Base-by-base conservation (phyloP, 805 yeast species). In the Candida andamanensis region DNA sequence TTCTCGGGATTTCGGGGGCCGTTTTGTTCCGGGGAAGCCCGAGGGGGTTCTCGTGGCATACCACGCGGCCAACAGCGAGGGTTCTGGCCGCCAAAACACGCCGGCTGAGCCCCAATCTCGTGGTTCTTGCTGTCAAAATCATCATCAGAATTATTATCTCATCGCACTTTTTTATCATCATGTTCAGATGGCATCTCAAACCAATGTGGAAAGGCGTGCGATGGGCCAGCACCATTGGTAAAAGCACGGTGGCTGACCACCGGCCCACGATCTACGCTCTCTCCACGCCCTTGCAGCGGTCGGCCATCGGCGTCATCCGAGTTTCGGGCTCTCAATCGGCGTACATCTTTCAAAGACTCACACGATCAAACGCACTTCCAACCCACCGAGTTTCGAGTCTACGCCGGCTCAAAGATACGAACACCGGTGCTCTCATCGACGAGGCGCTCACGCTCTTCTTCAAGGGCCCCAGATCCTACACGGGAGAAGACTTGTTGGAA, bases 401-500 rank as follows among this genome's bases (percentile, higher is more conserved):
- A 5, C 53, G 84, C 11, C 74, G 69, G 38, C 51, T 89, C 0
- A 78, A 71, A 42, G 47, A 60, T 11, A 74, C 76, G 3, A 36
- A 37, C 1, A 46, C 50, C 9, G 36, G 53, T 6, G 30, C 45
- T 2, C 44, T 89, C 2, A 55, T 92, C 6, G 98, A 92, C 56
- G 82, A 85, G 39, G 85, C 96, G 0, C 55, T 92, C 13, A 63
- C 80, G 0, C 47, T 87, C 1, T 80, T 60, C 47, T 89, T 90
- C 56, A 54, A 73, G 12, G 72, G 71, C 2, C 97, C 97, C 1
- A 62, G 68, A 10, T 80, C 95, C 0, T 92, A 80, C 48, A 92
- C 97, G 0, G 98, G 98, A 1, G 97, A 92, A 53, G 96, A 90
- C 45, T 46, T 82, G 16, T 61, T 89, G 7, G 98, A 92, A 48